Evolutionary conservation across 1,284 basidiomycete species (phyloP), one percentile per base, ranked within the genome.

Genomic region (Naganishia liquefaciens): DNA sequence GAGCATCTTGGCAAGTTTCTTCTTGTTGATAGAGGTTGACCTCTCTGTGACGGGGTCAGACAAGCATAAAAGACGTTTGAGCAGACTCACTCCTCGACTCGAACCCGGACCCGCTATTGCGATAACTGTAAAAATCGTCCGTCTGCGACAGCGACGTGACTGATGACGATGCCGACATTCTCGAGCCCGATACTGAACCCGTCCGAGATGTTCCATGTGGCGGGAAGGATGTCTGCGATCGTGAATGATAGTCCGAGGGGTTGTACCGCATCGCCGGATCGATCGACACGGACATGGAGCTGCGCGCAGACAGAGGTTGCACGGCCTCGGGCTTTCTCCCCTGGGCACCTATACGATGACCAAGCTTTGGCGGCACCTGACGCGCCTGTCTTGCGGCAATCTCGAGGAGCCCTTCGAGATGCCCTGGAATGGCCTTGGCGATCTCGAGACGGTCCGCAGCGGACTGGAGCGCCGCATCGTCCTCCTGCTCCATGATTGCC

Each of bases 1-100:
- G 5, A 96, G 82, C 61, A 94, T 77, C 75, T 88, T 86, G 70
- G 84, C 82, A 44, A 91, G 80, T 74, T 92, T 91, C 72, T 84
- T 76, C 64, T 68, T 72, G 61, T 57, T 69, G 25, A 68, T 3
- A 15, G 50, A 62, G 0, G 50, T 40, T 13, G 57, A 60, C 42
- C 46, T 21, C 37, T 62, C 60, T 62, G 27, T 39, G 15, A 21
- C 9, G 30, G 51, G 37, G 51, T 53, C 33, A 37, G 23, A 25
- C n/a, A n/a, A 44, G 27, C 10, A 13, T 17, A 27, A 37, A 11
- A 3, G 25, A 5, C 28, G 33, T 5, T 3, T n/a, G 23, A 40
- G 3, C 17, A 3, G 1, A 60, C 57, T 50, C 43, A 60, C 57
- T 50, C 7, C 43, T 47, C 1, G 47, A 33, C 15, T 13, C 47